phyloP scores from a whole-genome alignment of 805 yeast genomes.

The Metschnikowia vanudenii region DNA sequence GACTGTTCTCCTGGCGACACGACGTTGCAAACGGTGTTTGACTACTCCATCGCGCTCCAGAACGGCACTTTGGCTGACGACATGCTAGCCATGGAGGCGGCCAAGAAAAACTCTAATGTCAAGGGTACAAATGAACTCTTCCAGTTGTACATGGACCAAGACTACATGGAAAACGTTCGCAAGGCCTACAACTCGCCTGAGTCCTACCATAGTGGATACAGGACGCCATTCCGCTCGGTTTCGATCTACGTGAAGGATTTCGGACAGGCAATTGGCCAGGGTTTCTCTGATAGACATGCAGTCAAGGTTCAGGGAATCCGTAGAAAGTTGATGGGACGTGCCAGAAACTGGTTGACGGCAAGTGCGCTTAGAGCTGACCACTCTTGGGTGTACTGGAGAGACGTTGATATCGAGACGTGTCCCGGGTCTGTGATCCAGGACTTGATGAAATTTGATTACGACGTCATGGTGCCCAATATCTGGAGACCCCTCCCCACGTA shows the following conservation, averaged over 20 bases:
- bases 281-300: slow-evolving; percentile 79
- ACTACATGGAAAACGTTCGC: slow-evolving; percentile 55
- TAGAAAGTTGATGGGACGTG: slow-evolving; percentile 82
- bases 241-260: slow-evolving; percentile 80
- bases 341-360: slow-evolving; percentile 79
- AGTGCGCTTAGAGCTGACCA: slow-evolving; percentile 77
- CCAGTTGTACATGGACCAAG: slow-evolving; percentile 65
- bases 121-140: slow-evolving; percentile 63
- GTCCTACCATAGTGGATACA: slow-evolving; percentile 55
- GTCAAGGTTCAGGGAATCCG: slow-evolving; percentile 84
- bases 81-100: slow-evolving; percentile 43
- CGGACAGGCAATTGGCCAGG: slow-evolving; percentile 83
- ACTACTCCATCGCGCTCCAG: slow-evolving; percentile 66
- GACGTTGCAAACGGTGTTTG: slow-evolving; percentile 63
- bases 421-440: slow-evolving; percentile 75
- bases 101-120: slow-evolving; percentile 32
- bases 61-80: slow-evolving; percentile 59
- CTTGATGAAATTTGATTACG: slow-evolving; percentile 66
- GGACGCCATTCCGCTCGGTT: slow-evolving; percentile 71
- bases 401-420: slow-evolving; percentile 79
- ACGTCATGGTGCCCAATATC: slow-evolving; percentile 81
- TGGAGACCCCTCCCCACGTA: slow-evolving; percentile 97
- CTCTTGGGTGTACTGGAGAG: slow-evolving; percentile 92
- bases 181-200: slow-evolving; percentile 62
- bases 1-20: slow-evolving; percentile 71